Evolutionary conservation across 2,329 filamentous ascomycete genomes (phyloP).

Genomic region (Mollisia scopiformis): DNA sequence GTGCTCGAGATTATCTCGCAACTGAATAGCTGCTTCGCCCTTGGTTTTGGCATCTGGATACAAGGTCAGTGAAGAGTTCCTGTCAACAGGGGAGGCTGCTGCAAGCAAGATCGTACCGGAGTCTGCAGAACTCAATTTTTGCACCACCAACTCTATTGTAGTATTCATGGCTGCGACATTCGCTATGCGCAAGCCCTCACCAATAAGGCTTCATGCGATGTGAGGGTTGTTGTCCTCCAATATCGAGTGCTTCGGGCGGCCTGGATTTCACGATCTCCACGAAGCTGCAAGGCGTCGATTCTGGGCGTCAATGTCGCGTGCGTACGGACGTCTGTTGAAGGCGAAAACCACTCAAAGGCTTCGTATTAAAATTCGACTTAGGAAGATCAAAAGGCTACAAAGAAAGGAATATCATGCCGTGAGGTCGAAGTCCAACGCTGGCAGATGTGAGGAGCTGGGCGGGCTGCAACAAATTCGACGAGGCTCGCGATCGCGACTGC

Average conservation of each 20-base stretch:
- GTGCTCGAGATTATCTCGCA: conserved; percentile 90
- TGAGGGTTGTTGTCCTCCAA: not conserved
- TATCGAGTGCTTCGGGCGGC: not conserved
- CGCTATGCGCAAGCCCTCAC: conserved; percentile 34
- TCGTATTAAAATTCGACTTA: not conserved
- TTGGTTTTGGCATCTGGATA: conserved; percentile 76
- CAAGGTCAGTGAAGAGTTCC: conserved; percentile 15
- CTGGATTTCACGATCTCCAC: not conserved
- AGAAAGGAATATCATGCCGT: not conserved
- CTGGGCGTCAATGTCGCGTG: not conserved
- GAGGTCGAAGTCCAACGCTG: not conserved
- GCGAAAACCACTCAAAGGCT: no score
- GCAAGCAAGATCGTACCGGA: conserved; percentile 25
- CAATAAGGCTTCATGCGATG: conserved; percentile 30
- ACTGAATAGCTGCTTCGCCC: conserved; percentile 78
- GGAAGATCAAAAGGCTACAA: conserved; percentile 4
- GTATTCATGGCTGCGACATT: conserved; percentile 62
- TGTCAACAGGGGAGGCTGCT: not conserved
- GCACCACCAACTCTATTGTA: conserved; percentile 65
- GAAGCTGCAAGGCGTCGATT: not conserved
- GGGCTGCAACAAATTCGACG: not conserved
- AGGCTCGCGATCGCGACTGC: conserved; percentile 13
- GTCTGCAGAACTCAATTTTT: conserved; percentile 51
- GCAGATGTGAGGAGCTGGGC: not conserved
- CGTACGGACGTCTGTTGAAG: not conserved